These are phyloP conservation scores for Diplodia intermedia DNA, from an alignment of 2,329 filamentous ascomycete genomes.

Conservation along the genomic window DNA sequence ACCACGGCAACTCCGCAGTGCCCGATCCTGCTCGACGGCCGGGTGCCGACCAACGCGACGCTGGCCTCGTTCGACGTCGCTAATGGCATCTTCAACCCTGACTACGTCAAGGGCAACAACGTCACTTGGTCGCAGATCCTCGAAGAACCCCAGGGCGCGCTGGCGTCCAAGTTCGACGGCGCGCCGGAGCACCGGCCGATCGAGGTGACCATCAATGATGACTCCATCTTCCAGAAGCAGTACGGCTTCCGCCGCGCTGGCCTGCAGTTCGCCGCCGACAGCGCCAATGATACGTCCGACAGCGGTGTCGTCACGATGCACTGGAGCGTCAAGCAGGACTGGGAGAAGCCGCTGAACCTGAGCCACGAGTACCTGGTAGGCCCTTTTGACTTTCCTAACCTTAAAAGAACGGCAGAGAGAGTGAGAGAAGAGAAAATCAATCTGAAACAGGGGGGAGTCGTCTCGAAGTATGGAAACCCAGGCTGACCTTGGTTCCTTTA, in stretches of 20 bases:
- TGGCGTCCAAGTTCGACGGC: constrained; percentile 56
- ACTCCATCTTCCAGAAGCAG: constrained; percentile 67
- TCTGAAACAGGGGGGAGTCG: constrained; percentile 33
- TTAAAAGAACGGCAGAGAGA: neutral
- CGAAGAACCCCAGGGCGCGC: constrained; percentile 52
- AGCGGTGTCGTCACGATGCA: constrained; percentile 67
- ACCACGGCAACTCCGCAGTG: constrained; percentile 36
- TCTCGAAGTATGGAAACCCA: neutral
- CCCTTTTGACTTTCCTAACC: neutral
- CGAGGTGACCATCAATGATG: constrained; percentile 64
- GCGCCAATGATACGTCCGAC: constrained; percentile 60
- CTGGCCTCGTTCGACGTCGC: constrained; percentile 38
- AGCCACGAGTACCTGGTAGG: constrained; percentile 67
- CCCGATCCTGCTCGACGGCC: constrained; percentile 44
- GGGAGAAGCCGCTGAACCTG: constrained; percentile 60
- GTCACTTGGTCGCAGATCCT: constrained; percentile 61
- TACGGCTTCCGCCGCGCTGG: constrained; percentile 67
- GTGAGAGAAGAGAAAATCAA: constrained; percentile 34
- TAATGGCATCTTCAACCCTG: constrained; percentile 54
- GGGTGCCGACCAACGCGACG: constrained; percentile 37
- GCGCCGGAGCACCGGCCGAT: constrained; percentile 52
- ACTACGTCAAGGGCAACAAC: constrained; percentile 61
- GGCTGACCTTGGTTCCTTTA: constrained; percentile 1
- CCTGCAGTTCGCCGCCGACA: constrained; percentile 60
- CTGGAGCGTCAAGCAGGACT: constrained; percentile 64